Conservation (phyloP, 2,329 filamentous ascomycete species). For the Pleoardoris graminearum region DNA sequence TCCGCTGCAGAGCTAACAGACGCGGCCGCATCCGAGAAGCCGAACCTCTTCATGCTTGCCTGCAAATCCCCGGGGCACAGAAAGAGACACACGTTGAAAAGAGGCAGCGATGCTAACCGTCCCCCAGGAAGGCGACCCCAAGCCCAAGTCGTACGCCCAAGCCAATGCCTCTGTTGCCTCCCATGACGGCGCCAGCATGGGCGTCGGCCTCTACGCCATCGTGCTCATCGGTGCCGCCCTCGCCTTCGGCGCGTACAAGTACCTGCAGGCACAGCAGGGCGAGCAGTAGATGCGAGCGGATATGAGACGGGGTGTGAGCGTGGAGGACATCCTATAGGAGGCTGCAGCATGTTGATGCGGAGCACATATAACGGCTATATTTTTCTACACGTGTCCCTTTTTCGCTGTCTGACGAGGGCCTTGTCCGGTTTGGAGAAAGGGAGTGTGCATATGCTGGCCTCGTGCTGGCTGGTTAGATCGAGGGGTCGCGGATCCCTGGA, state of each 20-base stretch:
- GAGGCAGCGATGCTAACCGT: too few species aligned
- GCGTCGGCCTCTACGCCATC: conserved; percentile 79
- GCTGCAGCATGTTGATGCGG: too few species aligned
- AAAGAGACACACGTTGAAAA: too few species aligned
- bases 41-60: too few species aligned
- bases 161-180: conserved; percentile 54
- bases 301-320: neutral
- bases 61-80: too few species aligned
- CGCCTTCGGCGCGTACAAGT: conserved; percentile 84
- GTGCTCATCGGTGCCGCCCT: conserved; percentile 74
- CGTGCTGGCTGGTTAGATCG: neutral
- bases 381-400: too few species aligned
- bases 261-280: conserved; percentile 64
- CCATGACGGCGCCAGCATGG: conserved; percentile 60
- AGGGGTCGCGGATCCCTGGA: neutral
- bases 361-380: too few species aligned
- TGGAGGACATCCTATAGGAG: neutral
- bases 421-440: neutral
- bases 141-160: conserved; percentile 63
- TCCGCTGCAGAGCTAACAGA: too few species aligned
- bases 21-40: too few species aligned
- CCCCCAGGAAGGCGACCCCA: conserved; percentile 77
- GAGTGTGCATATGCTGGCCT: neutral
- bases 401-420: too few species aligned
- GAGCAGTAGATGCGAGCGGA: neutral